Base-by-base conservation (phyloP, 768 basidiomycete species). In the Cystoderma amianthinum region DNA sequence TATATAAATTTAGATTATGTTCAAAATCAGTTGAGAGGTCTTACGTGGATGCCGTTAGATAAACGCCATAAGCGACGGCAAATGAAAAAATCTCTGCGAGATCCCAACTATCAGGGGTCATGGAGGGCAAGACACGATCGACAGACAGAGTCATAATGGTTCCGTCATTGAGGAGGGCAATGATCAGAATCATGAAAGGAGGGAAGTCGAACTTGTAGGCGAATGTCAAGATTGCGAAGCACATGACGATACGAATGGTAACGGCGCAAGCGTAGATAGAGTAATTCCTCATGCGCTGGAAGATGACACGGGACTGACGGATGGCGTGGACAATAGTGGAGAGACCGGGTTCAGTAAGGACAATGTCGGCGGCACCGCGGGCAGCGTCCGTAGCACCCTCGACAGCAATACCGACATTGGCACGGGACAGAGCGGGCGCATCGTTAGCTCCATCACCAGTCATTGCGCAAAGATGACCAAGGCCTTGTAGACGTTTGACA, bases 211-310 rank as follows among this genome's bases (percentile, higher is more conserved):
- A 93, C 72, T 83, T 80, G 82, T 92, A 98, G 24, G 85, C 87
- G 62, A 97, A 97, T 34, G 91, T 88, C 58, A 98, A 75, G 69
- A 97, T 81, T 50, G 92, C 83, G 69, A 98, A 97, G 65, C 89
- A 93, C 53, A 96, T 88, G 54, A 97, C 94, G 64, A 97, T 96
- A 87, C 94, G 94, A 67, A 96, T 96, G 47, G 94, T 97, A 55
- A 95, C 91, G 32, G 89, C 80, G 58, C 90, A 93, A 32, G 89
- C 88, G 60, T 92, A 93, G 70, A 98, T 96, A 40, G 95, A 86
- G 68, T 98, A 97, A 78, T 98, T 98, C 53, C 95, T 72, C 95
- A 98, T 97, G 69, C 95, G 88, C 60, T 98, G 95, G 88, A 98
- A 98, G 67, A 98, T 98, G 71, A 96, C 70, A 75, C 95, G 94